Percentiles rank a stretch among this genome's conserved stretches.
phyloP scores from a whole-genome alignment of 495 filamentous ascomycete genomes.

The Hypoxylon fragiforme region DNA sequence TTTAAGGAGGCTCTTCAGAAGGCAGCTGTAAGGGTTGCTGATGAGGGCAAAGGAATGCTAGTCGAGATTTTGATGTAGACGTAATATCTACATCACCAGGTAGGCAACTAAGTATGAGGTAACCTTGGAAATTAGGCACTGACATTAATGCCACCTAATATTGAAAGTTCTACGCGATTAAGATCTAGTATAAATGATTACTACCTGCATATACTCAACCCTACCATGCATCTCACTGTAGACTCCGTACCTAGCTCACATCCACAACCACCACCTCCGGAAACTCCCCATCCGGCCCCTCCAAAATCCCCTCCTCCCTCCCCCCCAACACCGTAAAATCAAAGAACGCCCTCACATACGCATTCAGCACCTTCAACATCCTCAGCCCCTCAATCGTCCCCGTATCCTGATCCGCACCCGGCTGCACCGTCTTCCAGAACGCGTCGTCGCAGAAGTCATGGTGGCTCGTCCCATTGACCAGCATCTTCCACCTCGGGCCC shows the following conservation, averaged over 20 bases:
- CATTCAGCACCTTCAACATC: slow-evolving; percentile 23
- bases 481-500: slow-evolving; percentile 25
- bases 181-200: no score
- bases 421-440: slow-evolving; percentile 30
- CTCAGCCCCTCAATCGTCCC: slow-evolving; percentile 34
- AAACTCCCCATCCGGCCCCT: no score
- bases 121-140: no score
- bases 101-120: neutral
- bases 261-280: no score
- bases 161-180: no score
- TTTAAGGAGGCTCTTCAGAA: slow-evolving; percentile 15
- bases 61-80: slow-evolving; percentile 25
- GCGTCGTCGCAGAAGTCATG: slow-evolving; percentile 44
- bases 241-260: no score
- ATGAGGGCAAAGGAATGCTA: slow-evolving; percentile 28
- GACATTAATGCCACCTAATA: no score
- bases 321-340: slow-evolving; percentile 32
- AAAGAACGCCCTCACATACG: slow-evolving; percentile 40
- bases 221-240: no score
- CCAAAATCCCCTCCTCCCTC: no score
- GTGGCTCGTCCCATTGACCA: slow-evolving; percentile 26
- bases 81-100: neutral
- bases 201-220: no score
- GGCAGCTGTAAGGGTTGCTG: slow-evolving; percentile 7
- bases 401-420: slow-evolving; percentile 8